Evolutionary conservation across 129 eudicot species (phyloP).

Genomic region (Erigeron canadensis): DNA sequence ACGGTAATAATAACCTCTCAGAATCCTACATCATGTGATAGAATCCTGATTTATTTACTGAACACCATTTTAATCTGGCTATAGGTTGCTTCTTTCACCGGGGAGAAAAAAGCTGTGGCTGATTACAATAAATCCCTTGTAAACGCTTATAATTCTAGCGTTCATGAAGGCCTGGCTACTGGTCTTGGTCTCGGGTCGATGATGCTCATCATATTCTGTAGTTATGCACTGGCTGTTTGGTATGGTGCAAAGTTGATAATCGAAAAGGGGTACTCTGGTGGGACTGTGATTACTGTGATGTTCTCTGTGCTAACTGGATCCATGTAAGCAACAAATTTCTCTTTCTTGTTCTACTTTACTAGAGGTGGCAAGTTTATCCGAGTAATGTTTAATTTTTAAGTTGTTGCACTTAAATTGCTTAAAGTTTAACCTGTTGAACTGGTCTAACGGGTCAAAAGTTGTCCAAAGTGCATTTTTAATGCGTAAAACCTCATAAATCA

Average conservation of each 20-base stretch:
- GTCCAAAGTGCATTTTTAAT: no score
- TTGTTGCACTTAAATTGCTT: background rate
- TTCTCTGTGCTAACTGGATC: conserved; percentile 76
- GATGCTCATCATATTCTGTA: conserved; percentile 50
- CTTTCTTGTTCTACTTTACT: no score
- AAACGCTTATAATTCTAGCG: conserved; percentile 67
- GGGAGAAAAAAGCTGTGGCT: conserved; percentile 79
- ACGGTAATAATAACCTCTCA: conserved; percentile 41
- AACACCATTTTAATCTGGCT: background rate
- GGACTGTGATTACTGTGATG: conserved; percentile 66
- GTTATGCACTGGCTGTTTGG: conserved; percentile 82
- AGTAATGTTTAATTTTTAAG: no score
- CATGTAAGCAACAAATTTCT: conserved; percentile 43
- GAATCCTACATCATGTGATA: background rate
- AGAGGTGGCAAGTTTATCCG: background rate
- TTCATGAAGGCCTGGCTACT: conserved; percentile 74
- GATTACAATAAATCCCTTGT: conserved; percentile 60
- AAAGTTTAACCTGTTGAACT: no score
- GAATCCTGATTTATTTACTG: background rate
- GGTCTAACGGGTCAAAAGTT: no score
- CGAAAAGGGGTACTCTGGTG: conserved; percentile 66
- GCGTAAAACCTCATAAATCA: no score
- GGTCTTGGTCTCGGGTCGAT: conserved; percentile 76
- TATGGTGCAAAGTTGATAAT: conserved; percentile 76
- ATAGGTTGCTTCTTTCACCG: conserved; percentile 89